Evolutionary conservation across 2,329 filamentous ascomycete species (phyloP).

Genomic region (Epichloe brachyelytri): DNA sequence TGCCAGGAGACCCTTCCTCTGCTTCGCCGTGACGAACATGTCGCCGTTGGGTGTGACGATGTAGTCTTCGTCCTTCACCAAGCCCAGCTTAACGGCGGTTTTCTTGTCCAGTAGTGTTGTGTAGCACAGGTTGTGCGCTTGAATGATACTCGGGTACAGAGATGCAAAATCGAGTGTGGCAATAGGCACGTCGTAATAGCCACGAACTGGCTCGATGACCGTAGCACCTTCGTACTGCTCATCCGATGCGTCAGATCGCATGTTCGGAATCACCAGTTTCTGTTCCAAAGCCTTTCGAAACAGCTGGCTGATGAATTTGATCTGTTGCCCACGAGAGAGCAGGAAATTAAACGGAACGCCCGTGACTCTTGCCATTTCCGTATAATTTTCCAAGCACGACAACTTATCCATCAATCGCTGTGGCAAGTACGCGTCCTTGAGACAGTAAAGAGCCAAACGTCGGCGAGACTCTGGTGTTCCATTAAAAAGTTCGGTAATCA

Average conservation of each 20-base stretch:
- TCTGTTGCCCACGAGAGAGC: slow-evolving; percentile 82
- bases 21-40: slow-evolving; percentile 76
- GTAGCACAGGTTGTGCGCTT: slow-evolving; percentile 96
- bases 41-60: slow-evolving; percentile 93
- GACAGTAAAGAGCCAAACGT: slow-evolving; percentile 83
- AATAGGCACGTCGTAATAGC: slow-evolving; percentile 89
- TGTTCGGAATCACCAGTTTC: slow-evolving; percentile 84
- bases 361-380: slow-evolving; percentile 98
- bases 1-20: slow-evolving; percentile 80
- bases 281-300: slow-evolving; percentile 92
- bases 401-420: slow-evolving; percentile 94
- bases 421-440: slow-evolving; percentile 94
- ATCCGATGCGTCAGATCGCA: slow-evolving; percentile 55
- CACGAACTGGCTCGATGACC: slow-evolving; percentile 87
- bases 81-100: slow-evolving; percentile 58
- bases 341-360: slow-evolving; percentile 95
- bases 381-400: slow-evolving; percentile 97
- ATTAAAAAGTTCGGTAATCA: slow-evolving; percentile 98
- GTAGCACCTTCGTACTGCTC: slow-evolving; percentile 97
- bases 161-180: slow-evolving; percentile 98
- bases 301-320: slow-evolving; percentile 94
- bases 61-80: slow-evolving; percentile 87
- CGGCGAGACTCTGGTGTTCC: slow-evolving; percentile 86
- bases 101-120: slow-evolving; percentile 70
- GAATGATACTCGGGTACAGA: slow-evolving; percentile 96